Base-by-base conservation (phyloP, 805 yeast genomes). In the Candida endomychidarum region DNA sequence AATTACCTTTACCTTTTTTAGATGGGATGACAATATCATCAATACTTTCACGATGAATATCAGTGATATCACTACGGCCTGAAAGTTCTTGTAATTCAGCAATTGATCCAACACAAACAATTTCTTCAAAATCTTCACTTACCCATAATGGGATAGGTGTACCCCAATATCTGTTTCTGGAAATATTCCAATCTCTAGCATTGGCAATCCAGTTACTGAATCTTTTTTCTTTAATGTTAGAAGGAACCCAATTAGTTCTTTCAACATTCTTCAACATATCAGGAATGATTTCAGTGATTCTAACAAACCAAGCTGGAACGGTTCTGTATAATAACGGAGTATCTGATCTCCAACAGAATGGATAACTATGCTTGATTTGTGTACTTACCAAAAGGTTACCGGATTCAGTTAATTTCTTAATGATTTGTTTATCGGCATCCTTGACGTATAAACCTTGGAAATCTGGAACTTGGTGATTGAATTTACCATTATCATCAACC, bases 341-440 rank as follows among this genome's bases (percentile, higher is more conserved):
- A 61, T 93, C 99, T 3, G 98, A 91, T 78, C 99, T 85, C 99
- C 99, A 93, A 74, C 99, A 93, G 84, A 93, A 93, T 56, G 99
- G 99, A 67, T 93, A 93, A 65, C 95, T 84, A 76, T 93, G 99
- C 70, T 82, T 81, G 51, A 90, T 75, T 74, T 93, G 98, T 30
- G 87, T 72, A 42, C 81, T 83, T 30, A 80, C 77, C 49, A 93
- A 72, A 25, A 93, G 52, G 50, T 83, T 77, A 37, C 96, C 98
- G 27, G 72, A 63, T 38, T 80, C 86, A 44, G 93, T 86, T 60
- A 93, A 74, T 49, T 77, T 69, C 67, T 88, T 90, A 65, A 93
- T 88, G 60, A 93, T 91, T 56, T 78, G 75, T 54, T 88, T 81
- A 67, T 93, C 99, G 34, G 98, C 97, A 57, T 88, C 96, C 72